These are phyloP conservation scores for Pseudonitzschia delicatissima DNA, from an alignment of 108 stramenopile species.

Conservation along the genomic window DNA sequence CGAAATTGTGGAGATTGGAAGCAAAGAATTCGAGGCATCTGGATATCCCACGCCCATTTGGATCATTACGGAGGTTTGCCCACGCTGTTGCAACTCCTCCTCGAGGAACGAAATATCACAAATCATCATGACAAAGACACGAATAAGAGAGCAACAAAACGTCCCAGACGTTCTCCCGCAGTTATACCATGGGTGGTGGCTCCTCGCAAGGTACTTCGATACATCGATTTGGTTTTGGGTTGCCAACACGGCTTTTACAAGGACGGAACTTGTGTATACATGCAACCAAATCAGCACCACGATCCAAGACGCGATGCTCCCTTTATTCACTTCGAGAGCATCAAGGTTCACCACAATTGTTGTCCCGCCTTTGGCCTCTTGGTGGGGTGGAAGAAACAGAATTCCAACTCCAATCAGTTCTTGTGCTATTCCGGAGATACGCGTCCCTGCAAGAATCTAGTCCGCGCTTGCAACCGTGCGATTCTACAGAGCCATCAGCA, in stretches of 20 bases:
- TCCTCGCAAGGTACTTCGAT: constrained; percentile 29
- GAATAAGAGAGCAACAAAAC: neutral
- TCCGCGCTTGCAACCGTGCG: constrained; percentile 40
- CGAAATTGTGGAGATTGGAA: constrained; percentile 37
- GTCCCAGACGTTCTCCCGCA: neutral
- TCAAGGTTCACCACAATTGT: constrained; percentile 70
- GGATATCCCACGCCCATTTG: constrained; percentile 84
- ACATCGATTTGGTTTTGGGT: neutral
- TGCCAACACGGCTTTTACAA: constrained; percentile 18
- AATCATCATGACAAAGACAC: neutral
- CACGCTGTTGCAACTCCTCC: constrained; percentile 36
- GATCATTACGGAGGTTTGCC: constrained; percentile 81
- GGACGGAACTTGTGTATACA: neutral
- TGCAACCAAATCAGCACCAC: constrained; percentile 20
- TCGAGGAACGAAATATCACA: neutral
- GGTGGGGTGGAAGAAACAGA: constrained; percentile 33
- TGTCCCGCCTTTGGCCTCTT: constrained; percentile 58
- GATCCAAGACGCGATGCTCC: constrained; percentile 26
- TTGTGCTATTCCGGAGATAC: constrained; percentile 81
- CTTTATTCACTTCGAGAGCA: constrained; percentile 49
- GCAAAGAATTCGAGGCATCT: constrained; percentile 51
- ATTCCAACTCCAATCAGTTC: constrained; percentile 4
- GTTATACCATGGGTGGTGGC: constrained; percentile 27
- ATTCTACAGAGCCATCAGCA: neutral
- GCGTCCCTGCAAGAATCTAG: constrained; percentile 52